Base-by-base conservation (phyloP, 768 basidiomycete species). In the Phylloporus arenicola region DNA sequence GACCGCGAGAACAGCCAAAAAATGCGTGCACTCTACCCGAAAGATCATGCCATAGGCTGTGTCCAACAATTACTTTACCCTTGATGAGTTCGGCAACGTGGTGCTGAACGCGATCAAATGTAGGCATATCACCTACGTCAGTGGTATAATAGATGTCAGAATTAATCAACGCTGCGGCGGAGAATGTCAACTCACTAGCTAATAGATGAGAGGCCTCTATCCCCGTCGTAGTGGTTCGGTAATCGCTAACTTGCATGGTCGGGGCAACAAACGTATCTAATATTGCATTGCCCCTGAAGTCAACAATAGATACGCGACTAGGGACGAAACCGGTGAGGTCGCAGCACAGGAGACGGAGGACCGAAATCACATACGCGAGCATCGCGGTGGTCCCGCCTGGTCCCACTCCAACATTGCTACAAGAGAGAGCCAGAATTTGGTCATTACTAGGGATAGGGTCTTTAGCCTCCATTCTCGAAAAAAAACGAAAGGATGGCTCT, bases 311-410 rank as follows among this genome's bases (percentile, higher is more conserved):
- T 34, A 80, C 75, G 44, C 77, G 76, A 40, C 78, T 80, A 52
- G 47, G 42, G 45, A 60, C 19, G 29, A 48, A 17, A 37, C 34
- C 3, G 19, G 42, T 57, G 53, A 54, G 58, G 47, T 35, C 45
- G 38, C 30, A 33, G 51, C 9, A 48, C 24, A 27, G 39, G 41
- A 46, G 44, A 43, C 38, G 33, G 48, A 48, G 53, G 24, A 37
- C 45, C 33, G 22, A 48, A 29, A 47, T 46, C 38, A 75, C 84
- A 55, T 71, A 89, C 88, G 87, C 88, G 31, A 91, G 73, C 82
- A 91, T 86, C 34, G 83, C 79, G 2, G 88, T 91, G 14, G 84
- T 84, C 7, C 88, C 88, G 3, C 88, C 87, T 16, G 85, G 83
- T 25, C 87, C 87, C 33, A 86, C 83, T 12, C 88, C 88, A n/a